Base-by-base conservation (phyloP, 2,329 filamentous ascomycete species). In the Elsinoe necatrix region DNA sequence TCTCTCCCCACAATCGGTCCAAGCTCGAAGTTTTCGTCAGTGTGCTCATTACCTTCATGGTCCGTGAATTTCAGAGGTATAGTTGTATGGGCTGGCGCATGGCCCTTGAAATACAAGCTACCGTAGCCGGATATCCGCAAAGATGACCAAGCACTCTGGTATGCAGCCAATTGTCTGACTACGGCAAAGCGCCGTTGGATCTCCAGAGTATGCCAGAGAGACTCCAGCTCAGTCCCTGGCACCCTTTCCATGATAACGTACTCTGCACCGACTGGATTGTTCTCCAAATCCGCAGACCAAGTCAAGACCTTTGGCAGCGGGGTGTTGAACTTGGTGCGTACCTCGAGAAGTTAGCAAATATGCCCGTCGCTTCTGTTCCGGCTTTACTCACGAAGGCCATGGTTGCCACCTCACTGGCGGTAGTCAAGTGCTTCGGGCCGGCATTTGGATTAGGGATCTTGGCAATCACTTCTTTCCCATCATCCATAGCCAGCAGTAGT, bases 391-490 rank as follows among this genome's bases (percentile, higher is more conserved):
- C 66, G 55, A 67, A 68, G 27, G 67, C 63, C 68, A 71, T 69
- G 12, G 69, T 72, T 2, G 71, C 71, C 35, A 69, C 69, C 61
- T 70, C 68, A 50, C 67, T 71, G 6, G 69, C 69, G 20, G 68
- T 72, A 6, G 66, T 70, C 27, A 65, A 67, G 57, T 69, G 67
- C 29, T 64, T 58, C 34, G 60, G 25, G 4, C 70, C 69, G 58
- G 67, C 67, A 60, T 69, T 70, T 16, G 68, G 68, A 59, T 69
- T 68, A 2, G 68, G 69, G n/a, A 72, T 56, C 61, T 69, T 71
- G 5, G 67, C 70, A 18, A 72, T 62, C 3, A 71, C 63, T 59
- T 68, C 57, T 50, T 60, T 61, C 9, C 67, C 66, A 58, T 71
- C 59, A 31, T 71, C 65, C 68, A 72, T 71, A 1, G 65, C 67